phyloP scores from a whole-genome alignment of 306 rosid genomes.

The Nissolia schottii region DNA sequence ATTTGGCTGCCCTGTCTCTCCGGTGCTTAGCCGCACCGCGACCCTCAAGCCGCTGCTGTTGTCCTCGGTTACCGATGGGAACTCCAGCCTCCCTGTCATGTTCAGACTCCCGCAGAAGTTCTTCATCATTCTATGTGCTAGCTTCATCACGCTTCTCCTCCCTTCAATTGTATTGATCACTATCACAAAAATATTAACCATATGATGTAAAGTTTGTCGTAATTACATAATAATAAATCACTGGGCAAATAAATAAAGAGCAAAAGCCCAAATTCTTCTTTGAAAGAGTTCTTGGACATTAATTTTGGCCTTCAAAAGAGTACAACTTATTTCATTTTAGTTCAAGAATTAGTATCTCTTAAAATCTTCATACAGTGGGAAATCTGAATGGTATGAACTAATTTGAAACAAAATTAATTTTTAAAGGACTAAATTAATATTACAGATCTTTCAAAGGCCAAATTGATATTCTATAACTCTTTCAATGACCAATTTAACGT shows the following conservation, averaged over 20 bases:
- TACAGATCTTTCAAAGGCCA: no score
- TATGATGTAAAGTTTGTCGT: neutral
- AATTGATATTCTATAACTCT: no score
- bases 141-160: constrained; percentile 41
- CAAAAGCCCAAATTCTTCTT: no score
- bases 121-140: constrained; percentile 60
- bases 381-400: no score
- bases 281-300: no score
- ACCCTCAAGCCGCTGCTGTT: constrained; percentile 44
- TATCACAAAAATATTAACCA: neutral
- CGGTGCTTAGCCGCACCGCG: constrained; percentile 24
- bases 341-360: no score
- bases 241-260: neutral
- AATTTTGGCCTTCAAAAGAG: no score
- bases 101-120: constrained; percentile 43
- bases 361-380: no score
- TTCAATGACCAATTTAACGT: no score
- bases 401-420: no score
- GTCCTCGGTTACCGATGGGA: constrained; percentile 32
- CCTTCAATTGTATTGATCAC: constrained; percentile 43
- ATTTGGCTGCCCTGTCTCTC: constrained; percentile 43
- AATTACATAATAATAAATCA: neutral
- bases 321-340: no score
- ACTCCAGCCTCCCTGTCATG: constrained; percentile 44
- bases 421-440: no score